Evolutionary conservation across 257 asterid genomes (phyloP).

Genomic region (Petunia axillaris): DNA sequence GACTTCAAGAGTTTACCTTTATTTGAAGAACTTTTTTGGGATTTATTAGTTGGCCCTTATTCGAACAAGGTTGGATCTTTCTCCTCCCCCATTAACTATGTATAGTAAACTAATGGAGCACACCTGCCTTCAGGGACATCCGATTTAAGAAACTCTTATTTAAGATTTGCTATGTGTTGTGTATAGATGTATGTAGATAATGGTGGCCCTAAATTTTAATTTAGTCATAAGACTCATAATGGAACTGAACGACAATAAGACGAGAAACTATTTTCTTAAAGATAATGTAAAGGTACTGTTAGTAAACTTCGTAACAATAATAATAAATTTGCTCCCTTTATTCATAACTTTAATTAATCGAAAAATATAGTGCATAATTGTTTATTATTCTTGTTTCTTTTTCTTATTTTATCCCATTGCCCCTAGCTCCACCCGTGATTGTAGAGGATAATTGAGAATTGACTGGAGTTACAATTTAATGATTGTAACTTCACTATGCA

Average conservation of each 20-base stretch:
- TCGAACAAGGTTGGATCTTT: background rate
- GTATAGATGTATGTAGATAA: background rate
- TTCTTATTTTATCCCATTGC: too few relatives aligned
- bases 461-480: too few relatives aligned
- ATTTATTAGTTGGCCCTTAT: background rate
- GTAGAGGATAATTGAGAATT: too few relatives aligned
- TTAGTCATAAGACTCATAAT: background rate
- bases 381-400: too few relatives aligned
- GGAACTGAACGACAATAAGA: background rate
- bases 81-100: background rate
- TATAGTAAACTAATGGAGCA: background rate
- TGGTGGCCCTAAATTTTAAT: background rate
- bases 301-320: too few relatives aligned
- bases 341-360: too few relatives aligned
- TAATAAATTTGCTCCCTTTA: too few relatives aligned
- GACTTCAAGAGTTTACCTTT: background rate
- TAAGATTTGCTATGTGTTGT: background rate
- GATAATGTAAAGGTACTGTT: too few relatives aligned
- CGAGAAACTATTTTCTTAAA: background rate
- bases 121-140: background rate
- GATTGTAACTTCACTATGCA: too few relatives aligned
- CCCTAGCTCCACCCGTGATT: too few relatives aligned
- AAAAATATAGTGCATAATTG: too few relatives aligned
- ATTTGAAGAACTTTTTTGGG: background rate
- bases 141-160: background rate